phyloP scores from a whole-genome alignment of 257 asterid species.

The Dorcoceras hygrometricum region DNA sequence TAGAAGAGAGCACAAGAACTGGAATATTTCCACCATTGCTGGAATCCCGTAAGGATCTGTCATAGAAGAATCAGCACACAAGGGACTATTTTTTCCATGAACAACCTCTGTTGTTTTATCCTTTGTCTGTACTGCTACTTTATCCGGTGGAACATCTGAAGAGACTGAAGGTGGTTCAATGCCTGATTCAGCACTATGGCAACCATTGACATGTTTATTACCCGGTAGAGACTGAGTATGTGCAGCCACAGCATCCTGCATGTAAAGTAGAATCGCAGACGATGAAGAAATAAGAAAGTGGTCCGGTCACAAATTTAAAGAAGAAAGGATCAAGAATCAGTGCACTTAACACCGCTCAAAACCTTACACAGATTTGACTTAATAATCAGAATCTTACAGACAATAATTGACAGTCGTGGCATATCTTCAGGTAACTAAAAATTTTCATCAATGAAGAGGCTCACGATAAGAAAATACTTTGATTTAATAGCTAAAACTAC shows the following conservation, averaged over 20 bases:
- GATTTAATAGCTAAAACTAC: constrained; percentile 1
- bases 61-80: constrained; percentile 44
- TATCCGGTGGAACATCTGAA: constrained; percentile 22
- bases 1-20: constrained; percentile 84
- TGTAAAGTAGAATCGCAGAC: constrained; percentile 17
- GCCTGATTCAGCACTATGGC: constrained; percentile 38
- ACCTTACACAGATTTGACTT: neutral
- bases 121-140: neutral
- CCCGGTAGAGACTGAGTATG: constrained; percentile 35
- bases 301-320: neutral
- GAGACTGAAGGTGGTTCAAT: constrained; percentile 20
- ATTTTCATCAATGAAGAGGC: neutral
- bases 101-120: constrained; percentile 26
- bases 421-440: neutral
- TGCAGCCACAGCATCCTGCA: constrained; percentile 43
- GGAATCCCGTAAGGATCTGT: constrained; percentile 88
- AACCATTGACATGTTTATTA: constrained; percentile 38
- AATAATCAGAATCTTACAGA: neutral
- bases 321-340: too few species aligned
- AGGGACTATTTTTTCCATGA: constrained; percentile 31
- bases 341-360: neutral
- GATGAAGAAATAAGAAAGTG: neutral
- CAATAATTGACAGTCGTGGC: constrained; percentile 6
- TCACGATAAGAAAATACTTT: constrained; percentile 24
- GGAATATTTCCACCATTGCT: constrained; percentile 88